Evolutionary conservation across 2,329 filamentous ascomycete species (phyloP), one percentile per base, ranked within the genome.

Genomic region (Fonsecaea pedrosoi): DNA sequence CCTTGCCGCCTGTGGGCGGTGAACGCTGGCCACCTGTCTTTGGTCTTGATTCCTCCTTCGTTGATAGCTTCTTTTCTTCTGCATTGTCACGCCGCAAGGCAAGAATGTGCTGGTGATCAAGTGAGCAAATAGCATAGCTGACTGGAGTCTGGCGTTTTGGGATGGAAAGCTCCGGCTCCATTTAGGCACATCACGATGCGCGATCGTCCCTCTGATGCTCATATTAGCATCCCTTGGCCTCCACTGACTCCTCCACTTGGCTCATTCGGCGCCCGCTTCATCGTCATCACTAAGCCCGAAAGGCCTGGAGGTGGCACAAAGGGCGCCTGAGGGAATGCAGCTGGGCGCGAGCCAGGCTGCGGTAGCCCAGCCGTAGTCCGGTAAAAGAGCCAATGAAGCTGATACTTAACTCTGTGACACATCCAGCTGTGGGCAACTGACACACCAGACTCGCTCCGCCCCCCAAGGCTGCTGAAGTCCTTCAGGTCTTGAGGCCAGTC

Each of bases 231-330:
- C 55, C 38, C 53, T 54, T 34, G 53, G 25, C 18, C 53, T 56
- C 58, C 62, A 62, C 56, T 42, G 50, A 30, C 37, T 15, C 21
- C 60, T 61, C 59, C 59, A 61, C 59, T 45, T 53, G 59, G 53
- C 48, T 35, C 35, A 38, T 62, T 65, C 57, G 54, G 42, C 55
- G 57, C 21, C 65, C 64, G 61, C 64, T 67, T 67, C 61, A 61
- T 65, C 64, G 64, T 67, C 64, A 69, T 69, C 67, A 69, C 67
- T 69, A 69, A 54, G 64, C 67, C 64, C 34, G 38, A 66, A 65
- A 42, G 18, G 50, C 53, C 42, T 34, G 32, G 37, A 53, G 58
- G 67, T 69, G 67, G 67, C 48, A 69, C 64, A 63, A 42, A 62
- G 62, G 64, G 64, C 64, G 58, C 64, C 56, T 69, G 48, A 63